phyloP scores from a whole-genome alignment of 768 basidiomycete species.

The Pisolithus marmoratus region DNA sequence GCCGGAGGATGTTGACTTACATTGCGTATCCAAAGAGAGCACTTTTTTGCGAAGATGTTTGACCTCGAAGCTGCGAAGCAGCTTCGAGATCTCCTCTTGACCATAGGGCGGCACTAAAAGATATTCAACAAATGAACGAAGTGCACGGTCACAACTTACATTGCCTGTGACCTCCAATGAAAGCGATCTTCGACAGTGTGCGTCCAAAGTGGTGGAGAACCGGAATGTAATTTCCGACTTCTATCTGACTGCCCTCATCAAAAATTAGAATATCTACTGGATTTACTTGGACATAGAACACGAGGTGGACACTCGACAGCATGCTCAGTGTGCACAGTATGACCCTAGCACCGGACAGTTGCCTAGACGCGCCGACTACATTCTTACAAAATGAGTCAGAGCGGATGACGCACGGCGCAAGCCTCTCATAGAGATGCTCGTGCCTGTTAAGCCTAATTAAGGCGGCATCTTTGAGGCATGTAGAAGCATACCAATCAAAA shows the following conservation, averaged over 20 bases:
- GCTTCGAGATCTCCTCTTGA: constrained; percentile 56
- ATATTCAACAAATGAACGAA: neutral
- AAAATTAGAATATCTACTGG: constrained; percentile 37
- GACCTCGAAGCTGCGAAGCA: constrained; percentile 76
- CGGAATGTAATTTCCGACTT: constrained; percentile 34
- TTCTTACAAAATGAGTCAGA: constrained; percentile 25
- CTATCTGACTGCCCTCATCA: constrained; percentile 46
- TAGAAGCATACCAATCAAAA: constrained; percentile 34
- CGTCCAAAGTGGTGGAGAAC: constrained; percentile 22
- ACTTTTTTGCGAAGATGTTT: constrained; percentile 45
- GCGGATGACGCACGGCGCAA: constrained; percentile 32
- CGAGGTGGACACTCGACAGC: constrained; percentile 28
- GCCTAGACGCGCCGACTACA: constrained; percentile 11
- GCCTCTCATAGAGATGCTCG: constrained; percentile 39
- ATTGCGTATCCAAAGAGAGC: constrained; percentile 65
- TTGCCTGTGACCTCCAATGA: constrained; percentile 38
- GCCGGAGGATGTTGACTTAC: constrained; percentile 32
- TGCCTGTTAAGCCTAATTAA: constrained; percentile 32
- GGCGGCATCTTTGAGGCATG: neutral
- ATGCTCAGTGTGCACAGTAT: constrained; percentile 46
- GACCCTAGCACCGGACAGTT: constrained; percentile 28
- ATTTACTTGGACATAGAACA: constrained; percentile 14
- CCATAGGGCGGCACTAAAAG: constrained; percentile 70
- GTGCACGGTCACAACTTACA: constrained; percentile 10
- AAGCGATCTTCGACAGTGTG: constrained; percentile 29